Conservation (phyloP, 208 protist species). For the Wallacemonas sp. region DNA sequence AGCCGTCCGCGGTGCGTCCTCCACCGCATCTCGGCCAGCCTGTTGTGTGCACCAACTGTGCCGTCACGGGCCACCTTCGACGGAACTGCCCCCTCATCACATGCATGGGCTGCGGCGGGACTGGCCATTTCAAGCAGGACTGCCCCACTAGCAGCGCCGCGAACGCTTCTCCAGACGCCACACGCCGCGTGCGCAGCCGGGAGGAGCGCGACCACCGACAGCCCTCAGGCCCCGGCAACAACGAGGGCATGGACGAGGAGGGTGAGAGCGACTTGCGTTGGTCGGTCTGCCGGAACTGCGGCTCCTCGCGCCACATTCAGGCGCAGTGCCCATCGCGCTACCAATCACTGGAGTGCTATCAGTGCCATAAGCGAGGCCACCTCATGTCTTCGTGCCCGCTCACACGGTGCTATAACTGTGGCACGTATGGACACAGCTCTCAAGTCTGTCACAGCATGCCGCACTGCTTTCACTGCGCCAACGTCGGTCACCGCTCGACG, state of each 20-base stretch:
- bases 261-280: constrained; percentile 16
- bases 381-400: constrained; percentile 79
- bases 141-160: constrained; percentile 25
- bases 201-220: constrained; percentile 15
- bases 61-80: constrained; percentile 39
- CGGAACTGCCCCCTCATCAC: constrained; percentile 57
- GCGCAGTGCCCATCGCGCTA: constrained; percentile 62
- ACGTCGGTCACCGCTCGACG: constrained; percentile 70
- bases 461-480: constrained; percentile 88
- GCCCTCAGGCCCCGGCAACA: constrained; percentile 16
- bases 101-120: constrained; percentile 49
- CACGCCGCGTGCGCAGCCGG: constrained; percentile 9
- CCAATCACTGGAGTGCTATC: constrained; percentile 75
- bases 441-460: constrained; percentile 81
- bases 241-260: constrained; percentile 9
- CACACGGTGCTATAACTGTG: constrained; percentile 90
- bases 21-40: constrained; percentile 5
- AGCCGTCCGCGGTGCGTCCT: not conserved
- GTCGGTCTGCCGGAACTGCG: constrained; percentile 70
- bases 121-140: constrained; percentile 71
- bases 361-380: constrained; percentile 84
- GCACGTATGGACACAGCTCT: constrained; percentile 81
- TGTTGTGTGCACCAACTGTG: constrained; percentile 55
- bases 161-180: constrained; percentile 8
- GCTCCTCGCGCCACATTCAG: constrained; percentile 74